Conservation (phyloP, 202 grass and related monocot species). For the Musa balbisiana region DNA sequence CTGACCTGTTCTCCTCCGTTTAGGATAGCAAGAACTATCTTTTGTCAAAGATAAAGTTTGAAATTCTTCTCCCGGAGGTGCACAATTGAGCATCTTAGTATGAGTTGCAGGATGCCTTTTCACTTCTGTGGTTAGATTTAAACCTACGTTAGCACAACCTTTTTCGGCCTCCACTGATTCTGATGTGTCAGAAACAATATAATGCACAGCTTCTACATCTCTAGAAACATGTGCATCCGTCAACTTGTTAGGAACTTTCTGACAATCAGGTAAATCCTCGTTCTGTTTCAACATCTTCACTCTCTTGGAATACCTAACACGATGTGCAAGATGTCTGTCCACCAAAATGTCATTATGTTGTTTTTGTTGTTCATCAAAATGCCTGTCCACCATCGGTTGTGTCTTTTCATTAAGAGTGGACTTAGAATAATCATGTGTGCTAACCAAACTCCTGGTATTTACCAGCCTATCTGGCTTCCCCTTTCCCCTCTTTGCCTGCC, state of each 20-base stretch:
- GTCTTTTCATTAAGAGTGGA: background rate
- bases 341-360: background rate
- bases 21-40: conserved; percentile 27
- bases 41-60: conserved; percentile 22
- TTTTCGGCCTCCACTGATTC: conserved; percentile 5
- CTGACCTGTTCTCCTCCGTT: conserved; percentile 44
- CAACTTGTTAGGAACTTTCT: conserved; percentile 20
- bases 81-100: conserved; percentile 25
- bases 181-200: conserved; percentile 16
- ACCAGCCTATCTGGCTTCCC: conserved; percentile 14
- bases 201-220: conserved; percentile 25
- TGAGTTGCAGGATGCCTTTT: background rate
- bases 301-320: conserved; percentile 41
- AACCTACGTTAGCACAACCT: conserved; percentile 14
- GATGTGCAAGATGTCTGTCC: conserved; percentile 25
- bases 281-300: conserved; percentile 28
- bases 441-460: background rate
- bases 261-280: conserved; percentile 29
- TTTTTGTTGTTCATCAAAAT: background rate
- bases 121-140: conserved; percentile 23
- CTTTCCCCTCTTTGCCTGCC: conserved; percentile 39
- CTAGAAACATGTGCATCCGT: conserved; percentile 17
- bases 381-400: background rate
- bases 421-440: background rate
- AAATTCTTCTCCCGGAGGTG: conserved; percentile 22